phyloP scores from a whole-genome alignment of 805 yeast species.

The Ogataea siamensis region DNA sequence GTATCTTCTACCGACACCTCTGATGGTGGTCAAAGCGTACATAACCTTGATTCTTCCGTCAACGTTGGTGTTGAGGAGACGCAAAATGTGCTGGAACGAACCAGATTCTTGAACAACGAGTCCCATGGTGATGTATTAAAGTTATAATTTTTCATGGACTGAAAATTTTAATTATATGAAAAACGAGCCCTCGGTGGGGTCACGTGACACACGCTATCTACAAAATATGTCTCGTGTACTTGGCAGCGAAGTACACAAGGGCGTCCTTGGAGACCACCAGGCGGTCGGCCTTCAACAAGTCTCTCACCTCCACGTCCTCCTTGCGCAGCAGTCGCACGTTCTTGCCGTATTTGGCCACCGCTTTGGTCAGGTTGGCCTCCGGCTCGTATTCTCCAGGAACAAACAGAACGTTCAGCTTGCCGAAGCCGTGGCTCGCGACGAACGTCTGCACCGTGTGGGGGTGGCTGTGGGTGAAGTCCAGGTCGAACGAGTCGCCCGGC shows the following conservation, averaged over 20 bases:
- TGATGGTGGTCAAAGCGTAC: conserved; percentile 99
- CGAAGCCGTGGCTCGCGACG: conserved; percentile 46
- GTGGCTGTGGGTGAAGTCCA: conserved; percentile 31
- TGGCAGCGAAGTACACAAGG: conserved; percentile 50
- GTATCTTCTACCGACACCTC: conserved; percentile 99
- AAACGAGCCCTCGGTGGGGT: conserved; percentile 3
- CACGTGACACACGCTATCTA: conserved; percentile 13
- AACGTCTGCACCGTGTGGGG: conserved; percentile 36
- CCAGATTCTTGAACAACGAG: conserved; percentile 96
- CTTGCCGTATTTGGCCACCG: conserved; percentile 47
- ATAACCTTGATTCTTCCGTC: conserved; percentile 99
- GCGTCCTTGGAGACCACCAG: conserved; percentile 72
- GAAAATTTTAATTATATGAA: conserved; percentile 7
- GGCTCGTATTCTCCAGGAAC: conserved; percentile 49
- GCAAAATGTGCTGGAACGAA: conserved; percentile 99
- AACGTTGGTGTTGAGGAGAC: conserved; percentile 99
- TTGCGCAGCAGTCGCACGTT: conserved; percentile 66
- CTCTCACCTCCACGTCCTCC: conserved; percentile 81
- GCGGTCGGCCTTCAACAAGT: conserved; percentile 74
- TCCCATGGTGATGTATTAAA: conserved; percentile 26
- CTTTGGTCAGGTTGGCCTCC: conserved; percentile 54
- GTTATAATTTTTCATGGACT: conserved; percentile 8
- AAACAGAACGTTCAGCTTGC: conserved; percentile 59
- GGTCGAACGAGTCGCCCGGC: conserved; percentile 28
- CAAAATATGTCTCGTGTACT: conserved; percentile 22